Percentiles rank a stretch among this genome's conserved stretches.
These are phyloP conservation scores for Venturia nashicola DNA, from an alignment of 2,329 filamentous ascomycete species.

Conservation along the genomic window DNA sequence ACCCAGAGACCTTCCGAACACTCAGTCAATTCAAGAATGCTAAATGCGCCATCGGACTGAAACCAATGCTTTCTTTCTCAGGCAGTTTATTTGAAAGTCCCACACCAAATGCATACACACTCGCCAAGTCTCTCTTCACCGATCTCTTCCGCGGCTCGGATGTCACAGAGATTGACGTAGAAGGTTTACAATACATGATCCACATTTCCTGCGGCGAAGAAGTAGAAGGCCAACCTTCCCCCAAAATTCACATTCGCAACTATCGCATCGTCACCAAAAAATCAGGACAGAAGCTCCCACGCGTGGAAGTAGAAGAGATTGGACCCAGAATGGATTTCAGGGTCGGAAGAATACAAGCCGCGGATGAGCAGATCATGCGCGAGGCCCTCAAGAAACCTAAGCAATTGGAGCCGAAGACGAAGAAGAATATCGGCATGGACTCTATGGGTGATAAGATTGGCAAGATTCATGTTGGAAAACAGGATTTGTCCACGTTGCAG, in stretches of 20 bases:
- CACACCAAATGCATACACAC: slow-evolving; percentile 64
- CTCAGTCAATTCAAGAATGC: slow-evolving; percentile 60
- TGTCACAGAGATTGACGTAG: slow-evolving; percentile 76
- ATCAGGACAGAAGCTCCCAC: slow-evolving; percentile 73
- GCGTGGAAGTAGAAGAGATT: slow-evolving; percentile 91
- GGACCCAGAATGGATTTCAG: slow-evolving; percentile 88
- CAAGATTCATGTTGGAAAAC: slow-evolving; percentile 78
- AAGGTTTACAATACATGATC: slow-evolving; percentile 85
- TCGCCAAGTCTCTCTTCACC: slow-evolving; percentile 74
- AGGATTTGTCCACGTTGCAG: slow-evolving; percentile 78
- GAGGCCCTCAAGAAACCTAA: slow-evolving; percentile 81
- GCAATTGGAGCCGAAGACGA: slow-evolving; percentile 50
- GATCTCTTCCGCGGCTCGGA: slow-evolving; percentile 86
- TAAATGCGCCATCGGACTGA: slow-evolving; percentile 59
- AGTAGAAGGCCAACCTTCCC: slow-evolving; percentile 29
- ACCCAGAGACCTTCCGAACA: slow-evolving; percentile 58
- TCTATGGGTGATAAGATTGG: slow-evolving; percentile 93
- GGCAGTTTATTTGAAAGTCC: slow-evolving; percentile 80
- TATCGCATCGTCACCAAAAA: slow-evolving; percentile 81
- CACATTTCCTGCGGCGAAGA: slow-evolving; percentile 60
- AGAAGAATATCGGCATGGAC: slow-evolving; percentile 95
- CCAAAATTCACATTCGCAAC: slow-evolving; percentile 53
- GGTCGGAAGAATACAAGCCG: slow-evolving; percentile 66
- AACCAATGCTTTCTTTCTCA: slow-evolving; percentile 84
- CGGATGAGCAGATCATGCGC: slow-evolving; percentile 71